Conservation (phyloP, 1,284 basidiomycete species). For the Phylloboletellus chloephorus region DNA sequence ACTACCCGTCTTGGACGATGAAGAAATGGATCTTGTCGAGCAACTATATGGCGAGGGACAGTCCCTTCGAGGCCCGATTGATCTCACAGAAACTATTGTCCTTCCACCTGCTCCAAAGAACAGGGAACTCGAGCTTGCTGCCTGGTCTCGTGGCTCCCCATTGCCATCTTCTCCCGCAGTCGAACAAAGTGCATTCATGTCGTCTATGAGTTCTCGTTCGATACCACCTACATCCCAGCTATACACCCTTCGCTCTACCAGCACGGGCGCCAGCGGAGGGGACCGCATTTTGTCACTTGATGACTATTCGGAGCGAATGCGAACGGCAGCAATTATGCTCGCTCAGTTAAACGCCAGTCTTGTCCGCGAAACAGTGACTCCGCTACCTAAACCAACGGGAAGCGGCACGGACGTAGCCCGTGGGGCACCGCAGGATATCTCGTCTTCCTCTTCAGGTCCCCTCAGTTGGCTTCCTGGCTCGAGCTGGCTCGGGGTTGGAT, state of each 20-base stretch:
- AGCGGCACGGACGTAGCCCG: slow-evolving; percentile 18
- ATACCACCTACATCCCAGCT: slow-evolving; percentile 8
- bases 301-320: slow-evolving; percentile 97
- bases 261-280: slow-evolving; percentile 1
- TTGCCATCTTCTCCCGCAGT: slow-evolving; percentile 42
- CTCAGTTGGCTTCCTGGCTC: slow-evolving; percentile 63
- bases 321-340: slow-evolving; percentile 97
- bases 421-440: slow-evolving; percentile 11
- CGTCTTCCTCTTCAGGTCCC: slow-evolving; percentile 32
- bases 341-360: slow-evolving; percentile 90
- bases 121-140: slow-evolving; percentile 76
- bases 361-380: slow-evolving; percentile 45
- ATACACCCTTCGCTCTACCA: slow-evolving; percentile 6
- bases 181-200: slow-evolving; percentile 27
- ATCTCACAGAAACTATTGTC: slow-evolving; percentile 77
- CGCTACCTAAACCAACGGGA: slow-evolving; percentile 34
- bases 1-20: slow-evolving; percentile 45
- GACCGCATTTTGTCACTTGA: slow-evolving; percentile 61
- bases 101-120: slow-evolving; percentile 82
- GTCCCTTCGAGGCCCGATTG: slow-evolving; percentile 62
- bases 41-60: slow-evolving; percentile 82
- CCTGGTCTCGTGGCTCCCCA: slow-evolving; percentile 71
- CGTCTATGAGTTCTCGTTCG: slow-evolving; percentile 12
- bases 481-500: slow-evolving; percentile 47
- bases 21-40: slow-evolving; percentile 93